A percentile compares a stretch with the other conserved stretches of the same genome.
Evolutionary conservation across 2,329 filamentous ascomycete species (phyloP).

Genomic region (Arthrobotrys conoides): DNA sequence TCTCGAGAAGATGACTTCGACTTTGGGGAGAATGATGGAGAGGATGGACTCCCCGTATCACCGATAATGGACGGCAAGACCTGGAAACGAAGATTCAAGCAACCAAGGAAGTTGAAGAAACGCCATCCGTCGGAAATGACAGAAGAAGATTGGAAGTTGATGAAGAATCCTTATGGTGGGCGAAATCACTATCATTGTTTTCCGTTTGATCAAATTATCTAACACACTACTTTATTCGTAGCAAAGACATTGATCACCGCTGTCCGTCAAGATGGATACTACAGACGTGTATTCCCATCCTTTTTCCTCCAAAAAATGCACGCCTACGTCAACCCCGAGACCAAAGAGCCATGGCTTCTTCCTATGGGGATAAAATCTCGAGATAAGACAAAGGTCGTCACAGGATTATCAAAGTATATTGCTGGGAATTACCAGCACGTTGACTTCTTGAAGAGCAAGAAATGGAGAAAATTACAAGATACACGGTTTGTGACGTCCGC

Average conservation of each 20-base stretch:
- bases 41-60: constrained; percentile 31
- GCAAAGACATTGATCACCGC: constrained; percentile 61
- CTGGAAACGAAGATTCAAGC: constrained; percentile 47
- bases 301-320: constrained; percentile 62
- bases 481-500: constrained; percentile 61
- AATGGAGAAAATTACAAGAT: constrained; percentile 59
- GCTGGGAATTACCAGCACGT: constrained; percentile 24
- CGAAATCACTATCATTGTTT: background rate
- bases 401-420: constrained; percentile 51
- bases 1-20: background rate
- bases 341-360: constrained; percentile 61
- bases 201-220: background rate
- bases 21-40: constrained; percentile 2
- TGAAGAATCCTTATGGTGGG: constrained; percentile 61
- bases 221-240: constrained; percentile 17
- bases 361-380: constrained; percentile 57
- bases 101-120: constrained; percentile 33
- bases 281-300: constrained; percentile 60
- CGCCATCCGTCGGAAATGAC: constrained; percentile 48
- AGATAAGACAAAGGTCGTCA: constrained; percentile 28
- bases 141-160: constrained; percentile 48
- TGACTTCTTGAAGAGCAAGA: constrained; percentile 42
- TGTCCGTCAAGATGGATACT: constrained; percentile 61
- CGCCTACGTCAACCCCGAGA: constrained; percentile 61
- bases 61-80: constrained; percentile 48